Percentiles rank a stretch among this genome's conserved stretches.
These are phyloP conservation scores for Sutorius australiensis DNA, from an alignment of 768 basidiomycete genomes.

Conservation along the genomic window DNA sequence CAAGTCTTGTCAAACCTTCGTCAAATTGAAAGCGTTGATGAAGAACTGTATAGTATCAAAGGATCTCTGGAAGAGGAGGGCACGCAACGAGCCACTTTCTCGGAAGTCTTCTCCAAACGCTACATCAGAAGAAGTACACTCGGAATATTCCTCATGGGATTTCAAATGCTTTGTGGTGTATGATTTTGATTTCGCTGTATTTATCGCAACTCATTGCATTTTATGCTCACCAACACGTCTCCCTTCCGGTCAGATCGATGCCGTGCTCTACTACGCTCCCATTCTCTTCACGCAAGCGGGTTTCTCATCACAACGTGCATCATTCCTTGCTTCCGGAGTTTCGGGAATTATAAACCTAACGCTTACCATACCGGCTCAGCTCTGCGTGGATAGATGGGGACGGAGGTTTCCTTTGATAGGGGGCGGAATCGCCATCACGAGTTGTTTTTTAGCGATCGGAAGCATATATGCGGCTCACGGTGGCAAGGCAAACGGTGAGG, in stretches of 20 bases:
- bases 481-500: constrained; percentile 24
- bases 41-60: constrained; percentile 20
- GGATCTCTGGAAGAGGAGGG: constrained; percentile 24
- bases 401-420: constrained; percentile 36
- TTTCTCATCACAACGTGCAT: constrained; percentile 43
- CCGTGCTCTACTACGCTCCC: constrained; percentile 39
- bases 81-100: constrained; percentile 18
- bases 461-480: constrained; percentile 41
- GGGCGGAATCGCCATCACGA: constrained; percentile 40
- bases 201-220: not conserved
- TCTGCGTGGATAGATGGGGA: constrained; percentile 39
- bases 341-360: constrained; percentile 44
- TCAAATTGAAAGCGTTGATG: constrained; percentile 11
- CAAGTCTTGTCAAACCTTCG: constrained; percentile 25
- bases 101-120: constrained; percentile 28
- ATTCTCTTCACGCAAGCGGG: constrained; percentile 48
- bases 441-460: constrained; percentile 41
- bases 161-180: constrained; percentile 37
- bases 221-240: not conserved
- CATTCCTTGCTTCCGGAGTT: constrained; percentile 49
- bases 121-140: constrained; percentile 35
- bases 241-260: constrained; percentile 22
- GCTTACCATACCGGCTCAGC: constrained; percentile 36
- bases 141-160: constrained; percentile 42
- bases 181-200: not conserved